Base-by-base conservation (phyloP, 306 rosid species). In the Ochetophila trinervis region DNA sequence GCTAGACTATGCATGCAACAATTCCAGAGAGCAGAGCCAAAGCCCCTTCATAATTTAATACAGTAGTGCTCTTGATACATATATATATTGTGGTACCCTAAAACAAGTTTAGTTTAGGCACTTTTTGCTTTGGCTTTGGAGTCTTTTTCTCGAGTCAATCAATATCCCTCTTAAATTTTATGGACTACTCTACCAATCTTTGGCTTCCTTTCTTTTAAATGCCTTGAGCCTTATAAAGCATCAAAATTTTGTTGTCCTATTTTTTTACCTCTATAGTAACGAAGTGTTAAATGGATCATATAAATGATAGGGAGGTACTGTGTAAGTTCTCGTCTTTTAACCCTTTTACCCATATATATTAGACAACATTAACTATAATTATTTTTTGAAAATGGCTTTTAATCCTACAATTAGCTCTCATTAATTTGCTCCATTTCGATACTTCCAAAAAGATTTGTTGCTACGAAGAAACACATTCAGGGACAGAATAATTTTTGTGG, bases 301-400 rank as follows among this genome's bases (percentile, higher is more conserved):
- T 66, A 53, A 71, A 62, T 77, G 81, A 70, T 73, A 69, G 60
- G 83, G 74, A 78, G 78, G 78, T 78, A 67, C 85, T 60, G 45
- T 59, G 40, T 22, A 56, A 54, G 76, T 74, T 77, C 58, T 66
- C 78, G 82, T 76, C 83, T 56, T 54, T 68, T 65, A 60, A 66
- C 60, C 80, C 69, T 75, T 79, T 66, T 77, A 70, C 82, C 64
- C 85, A 60, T 63, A 75, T 80, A 77, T 71, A 83, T 71, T 59
- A 67, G 62, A 49, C 45, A 67, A 35, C 47, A 30, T 49, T 63
- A 72, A 53, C 78, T 69, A 80, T 57, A 79, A 68, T 17, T 11
- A 72, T 55, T 15, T 30, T 13, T 16, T n/a, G 4, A 24, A 68
- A 58, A 67, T 55, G 73, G 27, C 63, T 54, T 65, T 80, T 73